phyloP scores from a whole-genome alignment of 805 yeast species.

The Metschnikowia arizonensis region DNA sequence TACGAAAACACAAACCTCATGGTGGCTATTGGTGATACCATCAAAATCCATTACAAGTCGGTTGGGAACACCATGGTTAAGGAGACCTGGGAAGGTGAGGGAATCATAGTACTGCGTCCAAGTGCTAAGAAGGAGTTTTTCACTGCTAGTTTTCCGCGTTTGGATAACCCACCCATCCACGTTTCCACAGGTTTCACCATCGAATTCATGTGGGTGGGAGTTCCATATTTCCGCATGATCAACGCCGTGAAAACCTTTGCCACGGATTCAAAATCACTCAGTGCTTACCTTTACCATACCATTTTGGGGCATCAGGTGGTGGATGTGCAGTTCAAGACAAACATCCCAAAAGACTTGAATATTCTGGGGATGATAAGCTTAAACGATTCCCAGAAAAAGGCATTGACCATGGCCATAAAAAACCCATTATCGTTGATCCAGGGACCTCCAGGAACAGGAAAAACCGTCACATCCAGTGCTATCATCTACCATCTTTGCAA shows the following conservation, averaged over 20 bases:
- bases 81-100: conserved; percentile 68
- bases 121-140: conserved; percentile 55
- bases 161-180: conserved; percentile 52
- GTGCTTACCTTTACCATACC: conserved; percentile 70
- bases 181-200: conserved; percentile 68
- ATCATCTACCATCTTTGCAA: conserved; percentile 72
- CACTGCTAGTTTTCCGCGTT: conserved; percentile 59
- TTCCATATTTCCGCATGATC: conserved; percentile 81
- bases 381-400: conserved; percentile 74
- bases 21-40: conserved; percentile 82
- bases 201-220: conserved; percentile 87
- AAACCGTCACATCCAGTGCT: conserved; percentile 89
- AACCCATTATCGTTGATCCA: conserved; percentile 38
- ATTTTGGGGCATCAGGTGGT: conserved; percentile 76
- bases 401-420: conserved; percentile 43
- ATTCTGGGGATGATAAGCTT: conserved; percentile 60
- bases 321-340: conserved; percentile 55
- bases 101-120: conserved; percentile 71
- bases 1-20: conserved; percentile 62
- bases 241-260: conserved; percentile 71
- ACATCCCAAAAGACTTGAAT: conserved; percentile 59
- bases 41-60: conserved; percentile 52
- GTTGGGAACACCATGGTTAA: conserved; percentile 40
- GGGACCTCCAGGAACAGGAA: conserved; percentile 94
- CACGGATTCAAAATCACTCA: conserved; percentile 59